phyloP scores from a whole-genome alignment of 2,329 filamentous ascomycete species.

The Xylaria multiplex region DNA sequence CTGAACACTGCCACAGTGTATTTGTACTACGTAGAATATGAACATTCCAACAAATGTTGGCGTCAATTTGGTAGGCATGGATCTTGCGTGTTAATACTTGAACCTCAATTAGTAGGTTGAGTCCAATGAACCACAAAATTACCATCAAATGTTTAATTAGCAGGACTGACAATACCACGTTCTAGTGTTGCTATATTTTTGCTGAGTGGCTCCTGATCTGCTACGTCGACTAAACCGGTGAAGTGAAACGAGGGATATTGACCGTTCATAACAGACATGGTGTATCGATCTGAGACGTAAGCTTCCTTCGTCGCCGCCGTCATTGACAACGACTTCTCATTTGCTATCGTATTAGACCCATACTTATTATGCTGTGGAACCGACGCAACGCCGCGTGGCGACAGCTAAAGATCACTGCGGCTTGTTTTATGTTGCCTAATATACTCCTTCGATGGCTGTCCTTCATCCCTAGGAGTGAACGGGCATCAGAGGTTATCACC shows the following conservation, averaged over 20 bases:
- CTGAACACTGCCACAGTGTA: neutral
- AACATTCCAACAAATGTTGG: neutral
- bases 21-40: neutral
- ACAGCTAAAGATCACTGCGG: slow-evolving; percentile 1
- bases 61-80: neutral
- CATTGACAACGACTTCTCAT: neutral
- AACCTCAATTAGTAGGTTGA: neutral
- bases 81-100: neutral
- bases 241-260: neutral
- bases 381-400: neutral
- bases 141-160: neutral
- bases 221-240: neutral
- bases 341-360: neutral
- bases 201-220: neutral
- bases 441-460: neutral
- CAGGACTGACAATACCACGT: neutral
- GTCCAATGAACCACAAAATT: neutral
- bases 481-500: slow-evolving; percentile 4
- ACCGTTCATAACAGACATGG: neutral
- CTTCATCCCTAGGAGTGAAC: neutral
- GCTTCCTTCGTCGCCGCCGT: slow-evolving; percentile 18
- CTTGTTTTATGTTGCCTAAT: neutral
- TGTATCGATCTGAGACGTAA: slow-evolving; percentile 17
- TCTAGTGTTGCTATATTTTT: neutral
- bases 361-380: neutral